Base-by-base conservation (phyloP, 495 filamentous ascomycete genomes). In the Penicillium goetzii region DNA sequence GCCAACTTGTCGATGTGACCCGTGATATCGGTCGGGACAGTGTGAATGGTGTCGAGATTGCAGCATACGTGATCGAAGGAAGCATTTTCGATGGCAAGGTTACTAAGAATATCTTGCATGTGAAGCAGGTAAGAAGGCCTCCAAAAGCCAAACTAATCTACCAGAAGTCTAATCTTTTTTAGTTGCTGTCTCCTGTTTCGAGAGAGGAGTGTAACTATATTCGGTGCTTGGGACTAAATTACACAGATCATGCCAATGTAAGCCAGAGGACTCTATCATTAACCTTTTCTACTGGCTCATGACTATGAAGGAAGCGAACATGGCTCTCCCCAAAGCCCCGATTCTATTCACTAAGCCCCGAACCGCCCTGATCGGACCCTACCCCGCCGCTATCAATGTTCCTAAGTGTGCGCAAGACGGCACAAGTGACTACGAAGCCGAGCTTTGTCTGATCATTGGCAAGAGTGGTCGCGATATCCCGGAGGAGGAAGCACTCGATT, bases 351-450 rank as follows among this genome's bases (percentile, higher is more conserved):
- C 71, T 32, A 85, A 85, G 64, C 83, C 81, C 0, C 71, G 77
- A 4, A 74, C 75, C 4, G 75, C 79, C 2, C 67, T 86, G 1
- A 70, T 65, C 9, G 80, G 74, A 11, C 80, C 79, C 0, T 78
- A 76, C 40, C 80, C 80, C 2, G 74, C 74, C 8, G 59, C 70
- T 6, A 77, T 82, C 58, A 74, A 70, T 38, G 72, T 84, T 12
- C 82, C 79, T 6, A 77, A 73, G 47, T 64, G 68, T 55, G 79
- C 78, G 0, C 80, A 83, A 56, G 78, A 80, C 58, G 74, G 63
- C n/a, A 76, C 75, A 40, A 80, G 75, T 50, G 83, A 85, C 68
- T 82, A 81, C 54, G 80, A 83, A 62, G 80, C 74, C 6, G 81
- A 83, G 61, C 68, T 83, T 2, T 74, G 64, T 33, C 5, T 81